Conservation (phyloP, 192 early-diverging fungal genomes). For the Gryganskiella cystojenkinii region DNA sequence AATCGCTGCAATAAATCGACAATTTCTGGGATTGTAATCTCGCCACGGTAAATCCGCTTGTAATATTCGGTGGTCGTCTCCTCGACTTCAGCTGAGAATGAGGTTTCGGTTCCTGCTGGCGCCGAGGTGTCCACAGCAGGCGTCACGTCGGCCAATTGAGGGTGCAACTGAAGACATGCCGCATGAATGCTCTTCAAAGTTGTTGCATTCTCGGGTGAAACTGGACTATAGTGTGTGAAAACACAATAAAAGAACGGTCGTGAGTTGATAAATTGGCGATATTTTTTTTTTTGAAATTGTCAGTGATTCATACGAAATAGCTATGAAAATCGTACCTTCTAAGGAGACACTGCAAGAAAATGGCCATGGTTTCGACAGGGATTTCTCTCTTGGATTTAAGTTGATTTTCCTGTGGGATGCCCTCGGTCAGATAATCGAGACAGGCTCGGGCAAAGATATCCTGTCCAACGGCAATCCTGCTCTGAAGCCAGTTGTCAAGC, state of each 20-base stretch:
- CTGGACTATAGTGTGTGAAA: slow-evolving; percentile 41
- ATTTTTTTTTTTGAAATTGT: not conserved
- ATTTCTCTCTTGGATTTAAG: slow-evolving; percentile 53
- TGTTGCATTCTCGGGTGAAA: slow-evolving; percentile 72
- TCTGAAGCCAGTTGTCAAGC: slow-evolving; percentile 87
- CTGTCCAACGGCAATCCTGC: slow-evolving; percentile 71
- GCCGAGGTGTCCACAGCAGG: slow-evolving; percentile 58
- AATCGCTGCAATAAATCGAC: slow-evolving; percentile 85
- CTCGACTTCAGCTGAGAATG: slow-evolving; percentile 81
- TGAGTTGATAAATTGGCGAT: too few relatives aligned
- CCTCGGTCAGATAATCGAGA: slow-evolving; percentile 79
- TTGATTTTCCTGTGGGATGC: slow-evolving; percentile 63
- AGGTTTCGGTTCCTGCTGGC: slow-evolving; percentile 52
- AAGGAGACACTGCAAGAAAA: slow-evolving; percentile 74
- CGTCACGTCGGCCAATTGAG: slow-evolving; percentile 54
- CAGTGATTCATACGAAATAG: not conserved
- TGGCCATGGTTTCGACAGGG: slow-evolving; percentile 71
- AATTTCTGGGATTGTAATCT: slow-evolving; percentile 84
- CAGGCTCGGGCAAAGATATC: slow-evolving; percentile 77
- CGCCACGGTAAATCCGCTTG: slow-evolving; percentile 80
- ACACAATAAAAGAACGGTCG: not conserved
- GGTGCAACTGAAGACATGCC: slow-evolving; percentile 61
- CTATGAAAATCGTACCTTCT: slow-evolving; percentile 50
- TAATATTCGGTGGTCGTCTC: slow-evolving; percentile 80
- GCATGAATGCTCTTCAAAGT: slow-evolving; percentile 67